Base-by-base conservation (phyloP, 345 rosid species). In the Psidium friedrichsthalianum region DNA sequence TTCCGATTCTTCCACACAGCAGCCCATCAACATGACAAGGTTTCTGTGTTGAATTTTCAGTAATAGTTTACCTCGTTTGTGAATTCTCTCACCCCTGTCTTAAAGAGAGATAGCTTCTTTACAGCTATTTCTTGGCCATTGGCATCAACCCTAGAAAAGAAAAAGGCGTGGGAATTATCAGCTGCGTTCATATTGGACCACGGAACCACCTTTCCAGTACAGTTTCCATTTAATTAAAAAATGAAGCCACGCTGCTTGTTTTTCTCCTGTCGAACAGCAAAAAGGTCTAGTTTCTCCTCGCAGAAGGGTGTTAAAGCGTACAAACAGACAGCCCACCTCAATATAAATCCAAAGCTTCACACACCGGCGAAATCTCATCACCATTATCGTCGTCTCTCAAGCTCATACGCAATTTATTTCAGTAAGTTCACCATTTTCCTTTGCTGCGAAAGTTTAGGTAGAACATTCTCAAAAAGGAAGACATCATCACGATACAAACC, bases 11-110 rank as follows among this genome's bases (percentile, higher is more conserved):
- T 92, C 90, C 22, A 90, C 88, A 86, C 98, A 96, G 82, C 97
- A 96, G 5, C 98, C 97, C 2, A 93, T 74, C 88, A 96, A 89
- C 51, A 89, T 91, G 85, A 96, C 97, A 86, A 96, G 90, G 86
- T 96, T 94, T 90, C 90, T 92, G 85, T 96, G 97, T 86, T 95
- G 99, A 88, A 92, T 94, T 85, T 91, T 89, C 86, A 93, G 86
- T 69, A 96, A 89, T 78, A 96, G 89, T 85, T 90, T 92, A 94
- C 95, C 92, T 96, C 98, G 87, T 93, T 96, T 5, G 84, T 90
- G 87, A 96, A 96, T 86, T 95, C 95, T 87, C 86, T 88, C 36
- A 93, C 24, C 96, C 98, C 90, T 95, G 97, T 74, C 95, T 90
- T 10, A 97, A 95, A 83, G 24, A 89, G 76, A 1, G 96, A 91